Percentiles rank a stretch among this genome's conserved stretches.
Conservation (phyloP, 2,329 filamentous ascomycete genomes). For the Diaporthe sp. region DNA sequence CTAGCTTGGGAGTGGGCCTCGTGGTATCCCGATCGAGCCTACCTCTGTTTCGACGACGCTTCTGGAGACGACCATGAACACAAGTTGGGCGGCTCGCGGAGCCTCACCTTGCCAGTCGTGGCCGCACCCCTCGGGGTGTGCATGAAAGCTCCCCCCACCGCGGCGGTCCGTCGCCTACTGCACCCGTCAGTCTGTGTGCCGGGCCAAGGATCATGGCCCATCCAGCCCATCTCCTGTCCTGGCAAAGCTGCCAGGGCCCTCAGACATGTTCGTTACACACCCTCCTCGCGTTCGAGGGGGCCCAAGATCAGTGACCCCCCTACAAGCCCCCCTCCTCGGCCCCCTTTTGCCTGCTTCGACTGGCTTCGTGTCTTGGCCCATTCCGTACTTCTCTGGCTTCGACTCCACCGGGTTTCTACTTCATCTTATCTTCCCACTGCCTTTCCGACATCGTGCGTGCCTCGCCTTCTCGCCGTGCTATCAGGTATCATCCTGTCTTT, state of each 20-base stretch:
- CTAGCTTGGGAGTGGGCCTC: neutral
- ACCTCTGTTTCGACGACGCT: constrained; percentile 31
- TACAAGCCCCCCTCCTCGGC: constrained; percentile 8
- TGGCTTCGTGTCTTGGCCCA: constrained; percentile 26
- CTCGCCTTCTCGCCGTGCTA: constrained; percentile 7
- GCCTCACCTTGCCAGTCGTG: constrained; percentile 13
- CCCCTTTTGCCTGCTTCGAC: constrained; percentile 28
- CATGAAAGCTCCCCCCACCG: neutral
- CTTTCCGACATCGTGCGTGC: constrained; percentile 12
- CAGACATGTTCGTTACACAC: constrained; percentile 38
- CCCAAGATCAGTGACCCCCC: constrained; percentile 21
- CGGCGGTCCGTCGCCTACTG: constrained; percentile 22
- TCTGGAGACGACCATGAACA: neutral
- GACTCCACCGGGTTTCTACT: constrained; percentile 36
- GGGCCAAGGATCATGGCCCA: constrained; percentile 25
- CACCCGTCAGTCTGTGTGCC: constrained; percentile 28
- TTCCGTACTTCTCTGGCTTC: constrained; percentile 29
- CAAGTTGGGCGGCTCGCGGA: constrained; percentile 22
- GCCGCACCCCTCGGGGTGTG: constrained; percentile 19
- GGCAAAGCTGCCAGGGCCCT: constrained; percentile 33
- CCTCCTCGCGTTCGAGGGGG: constrained; percentile 1
- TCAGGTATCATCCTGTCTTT: constrained; percentile 35
- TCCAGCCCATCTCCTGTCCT: constrained; percentile 21
- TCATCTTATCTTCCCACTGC: constrained; percentile 28
- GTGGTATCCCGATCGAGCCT: constrained; percentile 26